Evolutionary conservation across 2,329 filamentous ascomycete genomes (phyloP).

Genomic region (Domatiomyces globalis): DNA sequence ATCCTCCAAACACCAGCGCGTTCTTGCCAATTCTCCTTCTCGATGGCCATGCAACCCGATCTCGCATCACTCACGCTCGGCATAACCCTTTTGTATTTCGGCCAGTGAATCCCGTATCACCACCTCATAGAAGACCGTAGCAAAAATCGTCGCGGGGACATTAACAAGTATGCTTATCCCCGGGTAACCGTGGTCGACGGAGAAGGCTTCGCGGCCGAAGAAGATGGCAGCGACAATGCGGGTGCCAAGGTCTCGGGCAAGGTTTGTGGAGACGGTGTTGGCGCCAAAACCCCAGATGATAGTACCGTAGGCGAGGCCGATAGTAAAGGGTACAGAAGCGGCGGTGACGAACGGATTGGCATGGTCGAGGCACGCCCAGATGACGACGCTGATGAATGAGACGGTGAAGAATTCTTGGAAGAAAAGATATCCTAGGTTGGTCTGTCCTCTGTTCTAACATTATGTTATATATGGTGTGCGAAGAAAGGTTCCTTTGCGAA

Average conservation of each 20-base stretch:
- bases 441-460: slow-evolving; percentile 28
- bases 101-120: slow-evolving; percentile 40
- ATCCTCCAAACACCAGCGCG: too few species aligned
- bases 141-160: slow-evolving; percentile 43
- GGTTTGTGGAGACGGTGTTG: slow-evolving; percentile 42
- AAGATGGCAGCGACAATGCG: slow-evolving; percentile 47
- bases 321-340: slow-evolving; percentile 36
- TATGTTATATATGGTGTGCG: background rate
- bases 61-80: slow-evolving; percentile 38
- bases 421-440: slow-evolving; percentile 43
- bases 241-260: slow-evolving; percentile 45
- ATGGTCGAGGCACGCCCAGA: slow-evolving; percentile 45
- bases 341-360: slow-evolving; percentile 44
- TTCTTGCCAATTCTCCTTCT: too few species aligned
- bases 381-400: slow-evolving; percentile 41
- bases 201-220: slow-evolving; percentile 38
- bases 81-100: slow-evolving; percentile 38
- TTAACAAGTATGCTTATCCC: slow-evolving; percentile 44
- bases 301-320: slow-evolving; percentile 41
- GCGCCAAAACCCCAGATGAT: slow-evolving; percentile 45
- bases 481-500: background rate
- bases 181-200: slow-evolving; percentile 30
- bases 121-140: slow-evolving; percentile 41
- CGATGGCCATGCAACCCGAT: slow-evolving; percentile 33
- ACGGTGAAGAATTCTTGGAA: slow-evolving; percentile 47